Conservation (phyloP, 371 early-diverging fungal species). For the Basidiobolus heterosporus region DNA sequence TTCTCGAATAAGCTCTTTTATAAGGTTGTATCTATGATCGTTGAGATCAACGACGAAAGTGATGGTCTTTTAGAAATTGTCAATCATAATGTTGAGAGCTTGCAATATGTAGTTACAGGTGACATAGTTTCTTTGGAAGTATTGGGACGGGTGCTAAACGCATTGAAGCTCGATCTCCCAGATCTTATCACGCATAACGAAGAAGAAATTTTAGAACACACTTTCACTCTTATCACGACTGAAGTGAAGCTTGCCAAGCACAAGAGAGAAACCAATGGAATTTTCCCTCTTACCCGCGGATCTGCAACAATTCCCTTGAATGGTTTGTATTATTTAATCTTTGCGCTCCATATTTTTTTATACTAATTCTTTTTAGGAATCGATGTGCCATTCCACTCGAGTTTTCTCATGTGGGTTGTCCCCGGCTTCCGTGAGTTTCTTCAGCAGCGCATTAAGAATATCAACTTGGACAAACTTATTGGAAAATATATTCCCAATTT, state of each 20-base stretch:
- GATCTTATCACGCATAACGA: conserved; percentile 68
- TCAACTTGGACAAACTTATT: conserved; percentile 54
- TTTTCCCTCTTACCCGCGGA: conserved; percentile 67
- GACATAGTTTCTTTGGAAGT: conserved; percentile 62
- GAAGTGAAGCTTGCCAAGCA: conserved; percentile 35
- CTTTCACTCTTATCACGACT: conserved; percentile 58
- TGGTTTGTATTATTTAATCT: conserved; percentile 22
- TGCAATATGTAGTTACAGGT: conserved; percentile 92
- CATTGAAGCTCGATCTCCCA: conserved; percentile 52
- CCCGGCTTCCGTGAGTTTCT: conserved; percentile 81
- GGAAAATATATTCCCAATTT: conserved; percentile 88
- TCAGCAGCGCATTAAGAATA: conserved; percentile 59
- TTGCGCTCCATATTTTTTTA: no score
- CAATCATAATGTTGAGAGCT: conserved; percentile 91
- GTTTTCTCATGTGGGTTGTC: conserved; percentile 76
- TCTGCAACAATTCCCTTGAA: conserved; percentile 78
- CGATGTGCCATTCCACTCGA: conserved; percentile 94
- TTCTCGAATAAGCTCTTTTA: conserved; percentile 72
- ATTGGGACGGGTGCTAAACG: conserved; percentile 66
- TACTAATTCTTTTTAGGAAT: conserved; percentile 16
- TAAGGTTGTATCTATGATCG: conserved; percentile 28
- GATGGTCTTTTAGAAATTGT: conserved; percentile 80
- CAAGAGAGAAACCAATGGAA: conserved; percentile 8
- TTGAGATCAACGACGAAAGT: conserved; percentile 58
- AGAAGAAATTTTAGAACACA: conserved; percentile 65